Conservation (phyloP, 768 basidiomycete species). For the Suillus sp. region DNA sequence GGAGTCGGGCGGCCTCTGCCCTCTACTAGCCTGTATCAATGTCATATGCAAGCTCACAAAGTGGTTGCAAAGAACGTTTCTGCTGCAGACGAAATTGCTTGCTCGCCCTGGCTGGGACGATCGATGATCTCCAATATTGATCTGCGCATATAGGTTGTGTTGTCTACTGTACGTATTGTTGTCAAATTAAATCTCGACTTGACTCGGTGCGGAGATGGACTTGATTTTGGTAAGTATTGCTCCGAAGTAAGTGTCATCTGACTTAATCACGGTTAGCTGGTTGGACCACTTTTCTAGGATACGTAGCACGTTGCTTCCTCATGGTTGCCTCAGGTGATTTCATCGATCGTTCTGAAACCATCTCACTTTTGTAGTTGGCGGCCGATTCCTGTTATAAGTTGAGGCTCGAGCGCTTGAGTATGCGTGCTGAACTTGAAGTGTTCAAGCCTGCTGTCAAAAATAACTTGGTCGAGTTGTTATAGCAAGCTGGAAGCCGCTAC, state of each 20-base stretch:
- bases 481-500: background rate
- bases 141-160: background rate
- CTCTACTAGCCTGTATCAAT: background rate
- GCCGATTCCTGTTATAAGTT: background rate
- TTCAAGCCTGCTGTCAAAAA: background rate
- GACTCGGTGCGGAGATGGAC: background rate
- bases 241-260: background rate
- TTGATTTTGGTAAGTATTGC: background rate
- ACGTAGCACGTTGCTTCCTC: constrained; percentile 9
- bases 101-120: background rate
- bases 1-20: background rate
- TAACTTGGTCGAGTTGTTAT: background rate
- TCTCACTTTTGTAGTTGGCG: background rate
- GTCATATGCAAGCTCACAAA: background rate
- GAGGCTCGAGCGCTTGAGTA: background rate
- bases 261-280: background rate
- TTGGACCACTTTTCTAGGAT: background rate
- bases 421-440: background rate
- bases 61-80: background rate
- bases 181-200: background rate
- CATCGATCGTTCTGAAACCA: background rate
- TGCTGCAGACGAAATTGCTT: background rate
- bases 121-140: background rate
- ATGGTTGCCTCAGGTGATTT: background rate
- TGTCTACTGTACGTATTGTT: background rate